Evolutionary conservation across 2,329 filamentous ascomycete species (phyloP).

Genomic region (Diaporthe citriasiana): DNA sequence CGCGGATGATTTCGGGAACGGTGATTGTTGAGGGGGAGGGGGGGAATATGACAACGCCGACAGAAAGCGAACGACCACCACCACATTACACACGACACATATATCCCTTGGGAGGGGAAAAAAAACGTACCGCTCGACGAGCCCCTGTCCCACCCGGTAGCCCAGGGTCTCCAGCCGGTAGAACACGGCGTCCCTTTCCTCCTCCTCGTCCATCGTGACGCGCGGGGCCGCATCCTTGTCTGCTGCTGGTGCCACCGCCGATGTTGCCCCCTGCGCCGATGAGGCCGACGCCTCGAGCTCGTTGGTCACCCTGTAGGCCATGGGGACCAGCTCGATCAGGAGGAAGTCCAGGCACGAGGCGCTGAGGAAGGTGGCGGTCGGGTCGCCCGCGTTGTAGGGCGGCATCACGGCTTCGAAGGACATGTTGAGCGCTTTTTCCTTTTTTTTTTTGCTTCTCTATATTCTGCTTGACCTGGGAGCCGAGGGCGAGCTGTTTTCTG

Average conservation of each 20-base stretch:
- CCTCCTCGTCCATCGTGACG: slow-evolving; percentile 77
- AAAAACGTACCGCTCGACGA: slow-evolving; percentile 84
- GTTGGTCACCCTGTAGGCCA: slow-evolving; percentile 87
- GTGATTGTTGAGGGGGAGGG: slow-evolving; percentile 25
- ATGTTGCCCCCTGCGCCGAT: not conserved
- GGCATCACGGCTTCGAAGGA: slow-evolving; percentile 80
- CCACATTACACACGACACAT: not conserved
- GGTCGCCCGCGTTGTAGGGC: slow-evolving; percentile 80
- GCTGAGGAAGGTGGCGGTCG: slow-evolving; percentile 81
- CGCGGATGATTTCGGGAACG: slow-evolving; percentile 30
- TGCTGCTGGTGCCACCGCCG: slow-evolving; percentile 41
- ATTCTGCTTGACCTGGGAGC: not conserved
- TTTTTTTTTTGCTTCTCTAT: not conserved
- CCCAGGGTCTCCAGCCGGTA: slow-evolving; percentile 87
- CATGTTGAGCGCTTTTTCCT: slow-evolving; percentile 61
- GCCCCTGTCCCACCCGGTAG: slow-evolving; percentile 91
- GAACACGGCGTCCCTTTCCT: slow-evolving; percentile 87
- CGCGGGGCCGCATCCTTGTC: slow-evolving; percentile 39
- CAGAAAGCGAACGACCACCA: not conserved
- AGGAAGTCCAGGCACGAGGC: slow-evolving; percentile 93
- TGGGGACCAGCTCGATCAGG: slow-evolving; percentile 95
- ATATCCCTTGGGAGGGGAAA: no score
- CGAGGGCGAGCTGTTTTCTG: not conserved
- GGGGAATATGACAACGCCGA: not conserved
- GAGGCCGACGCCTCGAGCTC: slow-evolving; percentile 71